phyloP scores from a whole-genome alignment of 2,329 filamentous ascomycete species.

The Colletotrichum eremochloae region DNA sequence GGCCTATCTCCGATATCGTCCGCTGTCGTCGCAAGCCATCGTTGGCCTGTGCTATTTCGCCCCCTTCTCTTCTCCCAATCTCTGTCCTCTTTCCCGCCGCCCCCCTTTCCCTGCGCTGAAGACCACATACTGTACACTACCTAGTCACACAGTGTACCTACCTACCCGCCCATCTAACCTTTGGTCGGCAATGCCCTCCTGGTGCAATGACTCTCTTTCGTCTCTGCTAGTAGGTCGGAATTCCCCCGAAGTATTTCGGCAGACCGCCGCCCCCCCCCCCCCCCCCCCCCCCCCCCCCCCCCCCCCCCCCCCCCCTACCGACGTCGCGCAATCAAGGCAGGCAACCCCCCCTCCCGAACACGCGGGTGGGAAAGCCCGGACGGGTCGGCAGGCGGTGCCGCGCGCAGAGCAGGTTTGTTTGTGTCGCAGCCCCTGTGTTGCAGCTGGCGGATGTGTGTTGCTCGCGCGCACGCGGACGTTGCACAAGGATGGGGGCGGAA shows the following conservation, averaged over 20 bases:
- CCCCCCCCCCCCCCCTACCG: slow-evolving; percentile 21
- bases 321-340: slow-evolving; percentile 21
- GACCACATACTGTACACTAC: neutral
- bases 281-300: slow-evolving; percentile 22
- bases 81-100: neutral
- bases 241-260: slow-evolving; percentile 23
- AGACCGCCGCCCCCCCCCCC: slow-evolving; percentile 12
- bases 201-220: neutral
- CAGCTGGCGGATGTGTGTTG: neutral
- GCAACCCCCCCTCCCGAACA: slow-evolving; percentile 33
- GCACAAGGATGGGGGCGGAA: neutral
- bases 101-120: neutral
- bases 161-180: neutral
- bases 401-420: neutral
- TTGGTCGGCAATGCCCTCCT: neutral
- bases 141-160: slow-evolving; percentile 1
- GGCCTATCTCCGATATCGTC: slow-evolving; percentile 44
- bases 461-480: neutral
- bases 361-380: neutral
- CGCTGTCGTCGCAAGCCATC: slow-evolving; percentile 9
- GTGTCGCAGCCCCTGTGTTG: slow-evolving; percentile 16
- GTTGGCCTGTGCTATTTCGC: slow-evolving; percentile 1
- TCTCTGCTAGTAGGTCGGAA: slow-evolving; percentile 12
- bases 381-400: slow-evolving; percentile 31
- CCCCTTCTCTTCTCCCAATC: slow-evolving; percentile 9